Base-by-base conservation (phyloP, 805 yeast species). In the Danielia reshetovae region DNA sequence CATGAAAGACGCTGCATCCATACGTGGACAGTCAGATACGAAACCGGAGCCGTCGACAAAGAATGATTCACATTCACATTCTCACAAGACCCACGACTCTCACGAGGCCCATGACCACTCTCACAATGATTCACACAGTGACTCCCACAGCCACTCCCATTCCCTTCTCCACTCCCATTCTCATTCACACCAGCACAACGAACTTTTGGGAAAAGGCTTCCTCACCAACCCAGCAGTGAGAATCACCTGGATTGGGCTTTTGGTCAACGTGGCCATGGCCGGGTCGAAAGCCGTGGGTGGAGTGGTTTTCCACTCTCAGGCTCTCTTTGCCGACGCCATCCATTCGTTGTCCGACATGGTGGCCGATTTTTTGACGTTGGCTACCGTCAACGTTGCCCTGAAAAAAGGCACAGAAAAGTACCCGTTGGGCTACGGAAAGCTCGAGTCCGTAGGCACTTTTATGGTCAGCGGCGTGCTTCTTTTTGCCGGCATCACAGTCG, bases 331-430 rank as follows among this genome's bases (percentile, higher is more conserved):
- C 1, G 98, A 93, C 60, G 89, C 97, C 1, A 81, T 88, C 18
- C 98, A 93, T 62, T 90, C 97, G 0, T 71, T 86, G 14, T 81
- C 94, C 30, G 98, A 93, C 60, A 68, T 90, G 64, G 74, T 93
- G 11, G 85, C 95, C 7, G 98, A 93, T 58, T 74, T 90, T 29
- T 64, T 93, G 45, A 93, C 98, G 0, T 67, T 93, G 37, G 81
- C 88, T 4, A 90, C 97, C 1, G 96, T 93, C 13, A 79, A 85
- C 21, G 77, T 83, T 32, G 80, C 94, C 4, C 59, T 70, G 8
- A 77, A 76, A 45, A 48, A 61, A 10, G 72, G 72, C 8, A 62
- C 73, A 6, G 72, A 74, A 21, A 52, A 61, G 4, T 93, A 77
- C 53, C 97, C 98, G 2, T 65, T 80, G 32, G 98, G 97, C 1